phyloP scores from a whole-genome alignment of 768 basidiomycete genomes.

The Glaciozyma antarctica region DNA sequence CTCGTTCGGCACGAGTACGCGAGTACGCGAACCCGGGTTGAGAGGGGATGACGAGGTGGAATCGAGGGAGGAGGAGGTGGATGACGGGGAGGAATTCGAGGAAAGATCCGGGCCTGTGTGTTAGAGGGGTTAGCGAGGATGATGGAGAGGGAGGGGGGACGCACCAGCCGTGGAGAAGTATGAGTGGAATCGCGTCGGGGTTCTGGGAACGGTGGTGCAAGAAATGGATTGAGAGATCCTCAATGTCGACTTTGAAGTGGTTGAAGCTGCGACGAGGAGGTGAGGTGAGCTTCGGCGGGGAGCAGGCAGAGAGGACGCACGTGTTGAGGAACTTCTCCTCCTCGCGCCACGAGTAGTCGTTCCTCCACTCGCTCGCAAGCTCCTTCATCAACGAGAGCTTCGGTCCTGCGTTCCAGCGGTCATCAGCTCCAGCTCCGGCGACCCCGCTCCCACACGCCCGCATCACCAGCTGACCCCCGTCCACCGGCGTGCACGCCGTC shows the following conservation, averaged over 20 bases:
- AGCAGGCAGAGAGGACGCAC: not conserved
- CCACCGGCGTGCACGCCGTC: no score
- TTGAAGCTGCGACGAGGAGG: conserved; percentile 1
- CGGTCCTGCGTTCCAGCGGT: conserved; percentile 4
- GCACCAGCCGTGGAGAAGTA: conserved; percentile 35
- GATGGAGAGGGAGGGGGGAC: not conserved
- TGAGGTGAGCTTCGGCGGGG: not conserved
- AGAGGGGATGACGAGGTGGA: conserved; percentile 31
- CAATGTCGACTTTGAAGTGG: conserved; percentile 21
- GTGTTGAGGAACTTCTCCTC: conserved; percentile 7
- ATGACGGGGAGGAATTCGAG: conserved; percentile 32
- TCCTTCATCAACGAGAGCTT: conserved; percentile 18
- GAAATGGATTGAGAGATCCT: conserved; percentile 32
- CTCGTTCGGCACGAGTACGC: conserved; percentile 10
- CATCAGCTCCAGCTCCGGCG: not conserved
- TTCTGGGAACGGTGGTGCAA: conserved; percentile 28
- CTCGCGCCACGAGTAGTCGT: not conserved
- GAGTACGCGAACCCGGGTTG: conserved; percentile 31
- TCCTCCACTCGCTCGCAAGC: conserved; percentile 9
- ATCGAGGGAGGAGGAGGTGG: conserved; percentile 17
- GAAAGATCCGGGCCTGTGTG: conserved; percentile 20
- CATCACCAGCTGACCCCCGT: not conserved
- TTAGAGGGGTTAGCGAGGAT: not conserved
- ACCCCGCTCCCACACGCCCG: not conserved
- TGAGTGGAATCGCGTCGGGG: conserved; percentile 29